Conservation (phyloP, 768 basidiomycete species). For the Lepiota brunneoincarnata region DNA sequence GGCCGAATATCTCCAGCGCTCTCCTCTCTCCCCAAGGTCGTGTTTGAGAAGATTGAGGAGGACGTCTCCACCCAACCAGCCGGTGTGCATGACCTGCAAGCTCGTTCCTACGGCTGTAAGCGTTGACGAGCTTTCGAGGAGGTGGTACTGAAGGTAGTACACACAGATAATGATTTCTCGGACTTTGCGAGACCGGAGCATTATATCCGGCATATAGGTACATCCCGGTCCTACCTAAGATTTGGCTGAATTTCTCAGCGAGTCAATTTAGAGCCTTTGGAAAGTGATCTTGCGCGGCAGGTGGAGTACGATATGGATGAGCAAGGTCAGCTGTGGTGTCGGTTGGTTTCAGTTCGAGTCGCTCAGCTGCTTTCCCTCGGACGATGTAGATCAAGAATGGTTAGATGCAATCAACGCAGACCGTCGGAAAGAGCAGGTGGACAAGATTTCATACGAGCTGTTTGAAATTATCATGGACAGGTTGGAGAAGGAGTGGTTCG, state of each 20-base stretch:
- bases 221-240: constrained; percentile 16
- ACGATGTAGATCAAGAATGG: constrained; percentile 84
- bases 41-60: constrained; percentile 64
- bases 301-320: constrained; percentile 99
- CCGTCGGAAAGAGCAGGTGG: constrained; percentile 71
- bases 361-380: background rate
- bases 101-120: constrained; percentile 74
- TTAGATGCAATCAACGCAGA: constrained; percentile 82
- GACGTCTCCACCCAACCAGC: constrained; percentile 57
- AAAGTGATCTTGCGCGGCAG: constrained; percentile 86
- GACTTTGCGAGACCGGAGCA: constrained; percentile 77
- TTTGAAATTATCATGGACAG: constrained; percentile 98
- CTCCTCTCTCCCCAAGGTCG: constrained; percentile 56
- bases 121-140: constrained; percentile 11
- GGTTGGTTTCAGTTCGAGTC: background rate
- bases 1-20: constrained; percentile 26
- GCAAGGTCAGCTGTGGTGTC: constrained; percentile 59
- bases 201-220: constrained; percentile 91
- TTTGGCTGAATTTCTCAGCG: constrained; percentile 1
- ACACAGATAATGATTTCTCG: constrained; percentile 54
- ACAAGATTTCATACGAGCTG: constrained; percentile 73
- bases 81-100: constrained; percentile 62
- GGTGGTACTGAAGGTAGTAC: background rate
- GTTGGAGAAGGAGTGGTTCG: constrained; percentile 99
- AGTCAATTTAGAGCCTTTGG: constrained; percentile 72